Evolutionary conservation across 148 eudicot genomes (phyloP), one percentile per base, ranked within the genome.

Genomic region (Simmondsia chinensis): DNA sequence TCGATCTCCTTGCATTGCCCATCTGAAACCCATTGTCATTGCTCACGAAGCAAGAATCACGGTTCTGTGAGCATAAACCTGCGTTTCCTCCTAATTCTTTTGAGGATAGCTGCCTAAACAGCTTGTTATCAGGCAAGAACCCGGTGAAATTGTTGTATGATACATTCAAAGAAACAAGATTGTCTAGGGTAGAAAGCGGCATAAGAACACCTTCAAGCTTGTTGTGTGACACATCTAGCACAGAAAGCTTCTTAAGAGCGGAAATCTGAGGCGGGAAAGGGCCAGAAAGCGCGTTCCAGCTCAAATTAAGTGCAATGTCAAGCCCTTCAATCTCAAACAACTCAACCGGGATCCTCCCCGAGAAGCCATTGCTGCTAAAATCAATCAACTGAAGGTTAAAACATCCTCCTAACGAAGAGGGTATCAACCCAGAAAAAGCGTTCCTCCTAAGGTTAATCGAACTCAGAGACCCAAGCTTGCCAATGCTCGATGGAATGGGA

Each of bases 121-220:
- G 65, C 80, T 87, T 79, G 61, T 53, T 79, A 33, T 87, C 85
- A 0, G 96, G 87, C 23, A 83, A 70, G 47, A 69, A 70, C 20
- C 89, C 95, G 0, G 84, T 65, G 69, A 87, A 82, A 37, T 87
- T 79, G 54, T 87, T 87, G 60, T 73, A 68, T 3, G 94, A 87
- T 12, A 87, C 76, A 46, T 87, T 87, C 1, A 87, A 72, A 26
- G 88, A 76, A 9, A 87, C 94, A 13, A 87, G 74, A 43, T 82
- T 87, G 13, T 61, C 77, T 27, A 87, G 68, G 23, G 64, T 70
- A 0, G 96, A 74, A 39, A 87, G 73, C 35, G 73, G 62, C 63
- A 56, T 70, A 12, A 82, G 59, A 48, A 66, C 66, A 22, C 94
- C 94, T 25, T 54, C 61, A 36, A 87, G 71, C 39, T 54, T 64